These are phyloP conservation scores for Linderniella brevidens DNA, from an alignment of 257 asterid species.

Conservation along the genomic window DNA sequence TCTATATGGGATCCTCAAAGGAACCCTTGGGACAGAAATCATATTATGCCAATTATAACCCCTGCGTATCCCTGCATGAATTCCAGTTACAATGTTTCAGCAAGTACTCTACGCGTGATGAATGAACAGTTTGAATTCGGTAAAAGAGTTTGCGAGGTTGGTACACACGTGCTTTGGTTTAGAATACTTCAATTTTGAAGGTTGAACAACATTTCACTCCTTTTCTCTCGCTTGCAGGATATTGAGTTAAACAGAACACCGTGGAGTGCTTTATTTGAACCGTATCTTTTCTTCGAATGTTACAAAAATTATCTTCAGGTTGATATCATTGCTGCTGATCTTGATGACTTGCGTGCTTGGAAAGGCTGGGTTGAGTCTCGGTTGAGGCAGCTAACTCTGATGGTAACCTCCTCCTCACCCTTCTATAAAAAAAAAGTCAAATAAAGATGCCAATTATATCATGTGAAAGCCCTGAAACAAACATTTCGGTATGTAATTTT, in stretches of 20 bases:
- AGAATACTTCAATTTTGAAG: background rate
- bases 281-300: constrained; percentile 71
- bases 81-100: constrained; percentile 90
- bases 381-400: constrained; percentile 69
- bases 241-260: constrained; percentile 65
- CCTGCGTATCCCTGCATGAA: constrained; percentile 99
- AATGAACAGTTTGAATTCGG: constrained; percentile 75
- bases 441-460: too few relatives aligned
- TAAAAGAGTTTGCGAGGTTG: constrained; percentile 68
- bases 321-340: constrained; percentile 66
- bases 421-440: too few relatives aligned
- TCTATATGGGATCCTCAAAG: constrained; percentile 89
- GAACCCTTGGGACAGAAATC: constrained; percentile 75
- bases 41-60: constrained; percentile 92
- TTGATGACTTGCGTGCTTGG: constrained; percentile 91
- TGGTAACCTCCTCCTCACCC: constrained; percentile 41
- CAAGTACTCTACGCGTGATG: constrained; percentile 89
- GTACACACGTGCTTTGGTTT: constrained; percentile 4
- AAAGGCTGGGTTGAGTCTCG: constrained; percentile 99
- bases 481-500: background rate
- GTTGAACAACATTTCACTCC: background rate
- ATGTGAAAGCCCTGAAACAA: background rate
- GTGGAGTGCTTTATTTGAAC: constrained; percentile 74
- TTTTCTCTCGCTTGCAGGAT: constrained; percentile 32
- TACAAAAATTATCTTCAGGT: constrained; percentile 85